phyloP scores from a whole-genome alignment of 805 yeast genomes.

The Yueomyces sinensis region DNA sequence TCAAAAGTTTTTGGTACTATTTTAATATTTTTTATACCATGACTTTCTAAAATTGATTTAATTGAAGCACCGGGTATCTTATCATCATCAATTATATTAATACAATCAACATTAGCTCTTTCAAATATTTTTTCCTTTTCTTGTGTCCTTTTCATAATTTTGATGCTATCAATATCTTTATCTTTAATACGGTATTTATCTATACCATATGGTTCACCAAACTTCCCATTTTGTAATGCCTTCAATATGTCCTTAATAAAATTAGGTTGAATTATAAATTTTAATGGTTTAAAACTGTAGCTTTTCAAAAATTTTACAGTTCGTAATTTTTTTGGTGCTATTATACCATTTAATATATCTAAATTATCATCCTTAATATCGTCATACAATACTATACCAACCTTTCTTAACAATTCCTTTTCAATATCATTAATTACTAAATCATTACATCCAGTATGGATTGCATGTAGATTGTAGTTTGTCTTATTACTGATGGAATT shows the following conservation, averaged over 20 bases:
- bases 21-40: conserved; percentile 15
- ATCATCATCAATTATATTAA: conserved; percentile 16
- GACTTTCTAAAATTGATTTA: conserved; percentile 14
- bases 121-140: conserved; percentile 14
- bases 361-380: conserved; percentile 12
- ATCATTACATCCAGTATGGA: conserved; percentile 47
- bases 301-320: conserved; percentile 79
- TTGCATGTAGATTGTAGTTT: conserved; percentile 31
- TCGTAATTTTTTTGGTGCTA: conserved; percentile 73
- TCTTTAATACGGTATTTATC: conserved; percentile 24
- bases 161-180: conserved; percentile 14
- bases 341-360: conserved; percentile 33
- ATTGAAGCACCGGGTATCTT: conserved; percentile 21
- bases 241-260: conserved; percentile 37
- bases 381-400: conserved; percentile 43
- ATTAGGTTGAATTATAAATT: conserved; percentile 40
- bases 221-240: conserved; percentile 7
- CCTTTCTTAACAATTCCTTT: conserved; percentile 26
- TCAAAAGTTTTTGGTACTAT: conserved; percentile 10
- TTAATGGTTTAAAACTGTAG: conserved; percentile 39
- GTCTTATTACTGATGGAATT: neutral
- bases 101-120: conserved; percentile 9
- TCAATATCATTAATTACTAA: conserved; percentile 31
- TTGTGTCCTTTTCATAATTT: conserved; percentile 8
- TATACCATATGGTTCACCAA: conserved; percentile 10